Percentiles rank a stretch among this genome's conserved stretches.
phyloP scores from a whole-genome alignment of 1,139 yeast genomes.

The Hanseniaspora uvarum region DNA sequence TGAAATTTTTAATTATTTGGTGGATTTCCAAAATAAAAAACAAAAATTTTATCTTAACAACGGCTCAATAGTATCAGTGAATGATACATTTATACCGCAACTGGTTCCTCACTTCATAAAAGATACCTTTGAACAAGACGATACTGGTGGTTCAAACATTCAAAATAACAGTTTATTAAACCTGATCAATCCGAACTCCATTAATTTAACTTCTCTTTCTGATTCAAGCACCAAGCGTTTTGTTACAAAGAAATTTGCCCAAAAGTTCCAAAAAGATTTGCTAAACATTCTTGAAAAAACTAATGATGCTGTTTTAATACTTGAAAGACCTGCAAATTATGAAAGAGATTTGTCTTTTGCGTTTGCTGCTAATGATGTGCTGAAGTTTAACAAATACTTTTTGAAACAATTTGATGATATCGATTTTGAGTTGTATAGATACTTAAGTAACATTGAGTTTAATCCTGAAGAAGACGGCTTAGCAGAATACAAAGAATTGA shows the following conservation, averaged over 20 bases:
- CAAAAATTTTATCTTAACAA: neutral
- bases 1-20: slow-evolving; percentile 11
- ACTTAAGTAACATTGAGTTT: slow-evolving; percentile 20
- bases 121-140: slow-evolving; percentile 5
- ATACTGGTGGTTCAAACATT: neutral
- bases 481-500: slow-evolving; percentile 12
- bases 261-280: slow-evolving; percentile 11
- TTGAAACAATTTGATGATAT: slow-evolving; percentile 28
- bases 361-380: slow-evolving; percentile 28
- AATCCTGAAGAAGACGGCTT: slow-evolving; percentile 14
- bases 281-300: slow-evolving; percentile 6
- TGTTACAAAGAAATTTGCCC: slow-evolving; percentile 14
- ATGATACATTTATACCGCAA: slow-evolving; percentile 9
- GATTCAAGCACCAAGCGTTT: neutral
- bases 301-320: slow-evolving; percentile 9
- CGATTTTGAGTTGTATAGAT: slow-evolving; percentile 29
- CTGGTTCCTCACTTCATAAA: slow-evolving; percentile 16
- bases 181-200: neutral
- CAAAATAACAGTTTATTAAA: neutral
- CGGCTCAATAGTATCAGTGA: neutral
- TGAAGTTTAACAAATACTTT: slow-evolving; percentile 26
- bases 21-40: slow-evolving; percentile 4
- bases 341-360: slow-evolving; percentile 28
- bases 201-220: neutral
- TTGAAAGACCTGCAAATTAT: slow-evolving; percentile 19